A percentile compares a stretch with the other conserved stretches of the same genome.
Evolutionary conservation across 345 rosid species (phyloP).

Genomic region (Ceriops decandra): DNA sequence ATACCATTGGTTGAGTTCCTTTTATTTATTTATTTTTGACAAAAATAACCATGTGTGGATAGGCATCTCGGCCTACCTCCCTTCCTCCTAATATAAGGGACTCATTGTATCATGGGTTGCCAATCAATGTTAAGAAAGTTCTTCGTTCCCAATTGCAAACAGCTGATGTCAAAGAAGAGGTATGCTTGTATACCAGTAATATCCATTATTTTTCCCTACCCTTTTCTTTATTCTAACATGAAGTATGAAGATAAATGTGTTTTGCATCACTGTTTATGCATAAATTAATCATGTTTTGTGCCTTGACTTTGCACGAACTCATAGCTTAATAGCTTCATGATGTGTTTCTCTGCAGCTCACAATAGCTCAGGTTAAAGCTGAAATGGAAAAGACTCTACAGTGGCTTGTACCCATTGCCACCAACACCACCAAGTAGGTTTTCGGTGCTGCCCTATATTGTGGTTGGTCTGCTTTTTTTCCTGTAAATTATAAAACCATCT

Average conservation of each 20-base stretch:
- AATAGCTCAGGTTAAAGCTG: slow-evolving; percentile 57
- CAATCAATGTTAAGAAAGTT: slow-evolving; percentile 52
- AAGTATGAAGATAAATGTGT: background rate
- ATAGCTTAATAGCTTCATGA: slow-evolving; percentile 8
- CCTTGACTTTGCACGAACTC: background rate
- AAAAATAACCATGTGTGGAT: slow-evolving; percentile 1
- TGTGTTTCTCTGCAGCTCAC: slow-evolving; percentile 47
- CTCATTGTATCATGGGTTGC: slow-evolving; percentile 59
- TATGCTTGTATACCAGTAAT: slow-evolving; percentile 15
- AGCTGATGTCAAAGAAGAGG: slow-evolving; percentile 59
- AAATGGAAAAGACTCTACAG: slow-evolving; percentile 74
- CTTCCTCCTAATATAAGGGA: slow-evolving; percentile 75
- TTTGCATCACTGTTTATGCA: slow-evolving; percentile 1
- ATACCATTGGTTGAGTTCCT: background rate
- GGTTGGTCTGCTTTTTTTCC: too few species aligned
- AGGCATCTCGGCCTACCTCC: slow-evolving; percentile 72
- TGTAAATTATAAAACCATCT: too few species aligned
- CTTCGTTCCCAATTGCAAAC: slow-evolving; percentile 54
- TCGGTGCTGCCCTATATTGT: background rate
- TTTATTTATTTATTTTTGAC: background rate
- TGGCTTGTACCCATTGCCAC: slow-evolving; percentile 87
- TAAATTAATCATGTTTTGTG: background rate
- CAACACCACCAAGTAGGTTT: slow-evolving; percentile 73
- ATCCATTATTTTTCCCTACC: background rate
- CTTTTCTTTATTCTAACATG: background rate